Base-by-base conservation (phyloP, 2,329 filamentous ascomycete genomes). In the Arachnopeziza araneosa region DNA sequence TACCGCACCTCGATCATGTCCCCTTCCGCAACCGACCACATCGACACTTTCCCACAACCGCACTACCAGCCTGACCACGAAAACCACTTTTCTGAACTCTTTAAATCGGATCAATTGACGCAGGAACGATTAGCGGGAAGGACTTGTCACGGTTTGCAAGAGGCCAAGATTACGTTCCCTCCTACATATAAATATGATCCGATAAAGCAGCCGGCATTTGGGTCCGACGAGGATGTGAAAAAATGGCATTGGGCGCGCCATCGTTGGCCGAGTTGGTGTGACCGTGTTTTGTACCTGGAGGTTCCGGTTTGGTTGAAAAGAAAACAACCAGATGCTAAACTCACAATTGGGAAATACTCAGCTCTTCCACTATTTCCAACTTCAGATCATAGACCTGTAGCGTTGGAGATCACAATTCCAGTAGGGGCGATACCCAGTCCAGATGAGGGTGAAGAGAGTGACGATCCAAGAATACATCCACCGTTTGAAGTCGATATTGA, bases 221-320 rank as follows among this genome's bases (percentile, higher is more conserved):
- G 74, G 1, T 63, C 66, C 12, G 71, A 72, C 17, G 71, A 69
- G 62, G 72, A 76, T 44, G 70, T 76, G 2, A 74, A 81, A 3
- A 75, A 78, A 12, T 93, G 89, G 87, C 76, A 79, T 32, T 97
- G 92, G 83, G 90, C 92, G 8, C 78, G 80, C 60, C 90, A 96
- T 72, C 86, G 95, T 52, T 96, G 90, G 81, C 93, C 95, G 1
- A 87, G 88, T 69, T 98, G 93, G 95, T 96, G 92, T 69, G 95
- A 98, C 74, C 85, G 95, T 2, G 87, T 98, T 22, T 78, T 98
- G 22, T 98, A 86, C 73, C 78, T 93, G 2, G 83, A 88, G 56
- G 75, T 81, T 23, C 84, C 82, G 22, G 73, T 74, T 23, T 86
- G 82, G 80, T 71, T 79, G 49, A 74, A 74, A 51, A 69, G 72